A percentile compares a stretch with the other conserved stretches of the same genome.
These are phyloP conservation scores for Penicillium turbatum DNA, from an alignment of 495 filamentous ascomycete genomes.

Conservation along the genomic window DNA sequence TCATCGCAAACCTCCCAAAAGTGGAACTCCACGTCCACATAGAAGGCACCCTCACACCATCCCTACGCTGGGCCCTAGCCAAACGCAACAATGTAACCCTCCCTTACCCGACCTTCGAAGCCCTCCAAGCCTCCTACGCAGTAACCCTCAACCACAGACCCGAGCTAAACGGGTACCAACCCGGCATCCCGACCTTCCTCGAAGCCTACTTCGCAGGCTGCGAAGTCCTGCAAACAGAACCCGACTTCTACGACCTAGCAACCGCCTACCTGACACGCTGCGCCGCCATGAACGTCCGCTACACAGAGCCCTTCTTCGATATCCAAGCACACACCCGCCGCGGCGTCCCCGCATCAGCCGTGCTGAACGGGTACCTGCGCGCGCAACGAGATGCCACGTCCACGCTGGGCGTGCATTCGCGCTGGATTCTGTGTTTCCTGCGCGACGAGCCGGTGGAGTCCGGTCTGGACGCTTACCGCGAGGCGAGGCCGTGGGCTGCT, in stretches of 20 bases:
- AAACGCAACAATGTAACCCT: constrained; percentile 35
- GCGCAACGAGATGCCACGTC: constrained; percentile 29
- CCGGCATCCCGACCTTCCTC: constrained; percentile 36
- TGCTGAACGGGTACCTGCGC: constrained; percentile 34
- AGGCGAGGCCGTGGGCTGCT: constrained; percentile 30
- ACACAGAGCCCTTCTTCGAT: constrained; percentile 43
- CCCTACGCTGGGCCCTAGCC: constrained; percentile 35
- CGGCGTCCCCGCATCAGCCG: constrained; percentile 28
- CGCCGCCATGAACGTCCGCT: constrained; percentile 36
- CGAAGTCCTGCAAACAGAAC: constrained; percentile 34
- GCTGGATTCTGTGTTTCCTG: constrained; percentile 42
- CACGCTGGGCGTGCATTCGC: constrained; percentile 25
- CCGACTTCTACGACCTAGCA: constrained; percentile 42
- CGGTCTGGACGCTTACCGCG: constrained; percentile 23
- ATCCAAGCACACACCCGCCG: constrained; percentile 40
- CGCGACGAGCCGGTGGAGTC: constrained; percentile 30
- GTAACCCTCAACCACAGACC: constrained; percentile 33
- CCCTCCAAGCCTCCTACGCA: constrained; percentile 28
- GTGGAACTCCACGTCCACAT: constrained; percentile 45
- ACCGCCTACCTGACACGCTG: constrained; percentile 36
- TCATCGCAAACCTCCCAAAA: constrained; percentile 36
- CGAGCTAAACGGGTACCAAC: constrained; percentile 29
- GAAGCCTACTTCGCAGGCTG: constrained; percentile 40
- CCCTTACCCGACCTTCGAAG: constrained; percentile 28
- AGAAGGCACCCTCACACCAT: constrained; percentile 40